Conservation (phyloP, 768 basidiomycete species). For the Lactarius hengduanensis region DNA sequence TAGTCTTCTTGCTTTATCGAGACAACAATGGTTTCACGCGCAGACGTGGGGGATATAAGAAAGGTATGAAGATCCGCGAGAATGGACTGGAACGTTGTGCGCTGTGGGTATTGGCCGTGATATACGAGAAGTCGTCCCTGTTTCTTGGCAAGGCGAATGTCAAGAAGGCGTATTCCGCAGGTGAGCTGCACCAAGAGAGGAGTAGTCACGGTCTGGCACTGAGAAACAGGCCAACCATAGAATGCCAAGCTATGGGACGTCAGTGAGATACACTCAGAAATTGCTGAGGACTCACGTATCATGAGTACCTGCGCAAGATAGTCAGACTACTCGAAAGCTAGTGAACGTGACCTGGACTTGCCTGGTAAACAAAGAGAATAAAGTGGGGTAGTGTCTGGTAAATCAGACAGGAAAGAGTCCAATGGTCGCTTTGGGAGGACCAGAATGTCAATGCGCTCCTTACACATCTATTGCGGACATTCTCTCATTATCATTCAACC, state of each 20-base stretch:
- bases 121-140: slow-evolving; percentile 66
- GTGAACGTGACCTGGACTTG: slow-evolving; percentile 34
- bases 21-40: slow-evolving; percentile 75
- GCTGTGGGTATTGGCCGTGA: slow-evolving; percentile 75
- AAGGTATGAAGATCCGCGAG: slow-evolving; percentile 61
- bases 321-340: slow-evolving; percentile 20
- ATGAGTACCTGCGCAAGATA: slow-evolving; percentile 51
- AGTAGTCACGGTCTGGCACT: slow-evolving; percentile 71
- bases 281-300: slow-evolving; percentile 50
- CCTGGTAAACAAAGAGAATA: slow-evolving; percentile 81
- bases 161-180: slow-evolving; percentile 78
- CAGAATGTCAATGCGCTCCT: slow-evolving; percentile 46
- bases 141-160: slow-evolving; percentile 74
- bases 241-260: slow-evolving; percentile 62
- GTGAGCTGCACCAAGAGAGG: slow-evolving; percentile 67
- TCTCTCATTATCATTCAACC: slow-evolving; percentile 8
- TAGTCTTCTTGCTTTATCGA: slow-evolving; percentile 89
- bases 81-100: slow-evolving; percentile 64
- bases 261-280: slow-evolving; percentile 1
- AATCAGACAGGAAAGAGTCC: slow-evolving; percentile 53
- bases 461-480: slow-evolving; percentile 42
- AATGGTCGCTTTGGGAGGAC: slow-evolving; percentile 61
- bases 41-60: slow-evolving; percentile 54
- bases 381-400: slow-evolving; percentile 67
- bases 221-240: slow-evolving; percentile 82